These are phyloP conservation scores for Ceraceosorus bombacis DNA, from an alignment of 1,284 basidiomycete genomes.

Conservation along the genomic window DNA sequence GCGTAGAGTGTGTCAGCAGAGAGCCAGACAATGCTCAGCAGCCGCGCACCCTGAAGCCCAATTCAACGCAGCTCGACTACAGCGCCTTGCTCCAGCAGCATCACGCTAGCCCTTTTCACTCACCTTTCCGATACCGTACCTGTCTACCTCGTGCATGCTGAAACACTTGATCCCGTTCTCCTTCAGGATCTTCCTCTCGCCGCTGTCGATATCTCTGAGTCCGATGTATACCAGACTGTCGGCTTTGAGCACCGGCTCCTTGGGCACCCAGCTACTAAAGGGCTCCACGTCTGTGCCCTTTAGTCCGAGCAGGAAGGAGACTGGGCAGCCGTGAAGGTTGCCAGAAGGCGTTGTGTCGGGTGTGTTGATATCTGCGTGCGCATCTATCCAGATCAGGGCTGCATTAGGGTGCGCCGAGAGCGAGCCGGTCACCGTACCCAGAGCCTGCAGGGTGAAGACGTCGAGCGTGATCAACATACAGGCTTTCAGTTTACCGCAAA, in stretches of 20 bases:
- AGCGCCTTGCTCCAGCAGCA: not conserved
- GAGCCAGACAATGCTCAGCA: not conserved
- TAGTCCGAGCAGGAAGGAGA: constrained; percentile 70
- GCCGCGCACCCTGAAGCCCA: not conserved
- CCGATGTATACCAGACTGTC: constrained; percentile 86
- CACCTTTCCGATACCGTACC: constrained; percentile 70
- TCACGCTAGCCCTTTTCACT: not conserved
- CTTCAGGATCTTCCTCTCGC: constrained; percentile 78
- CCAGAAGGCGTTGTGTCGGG: constrained; percentile 72
- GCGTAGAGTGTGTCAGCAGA: not conserved
- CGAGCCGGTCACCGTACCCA: constrained; percentile 48
- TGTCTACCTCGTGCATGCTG: constrained; percentile 98
- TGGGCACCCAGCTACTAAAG: constrained; percentile 44
- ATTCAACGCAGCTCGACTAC: not conserved
- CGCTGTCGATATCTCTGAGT: constrained; percentile 82
- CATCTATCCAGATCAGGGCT: constrained; percentile 74
- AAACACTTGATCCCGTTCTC: constrained; percentile 84
- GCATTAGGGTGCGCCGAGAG: constrained; percentile 56
- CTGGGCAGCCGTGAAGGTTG: constrained; percentile 96
- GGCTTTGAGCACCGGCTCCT: constrained; percentile 53
- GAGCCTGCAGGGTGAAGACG: constrained; percentile 46
- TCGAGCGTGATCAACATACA: not conserved
- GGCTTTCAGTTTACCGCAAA: not conserved
- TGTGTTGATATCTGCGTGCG: constrained; percentile 84
- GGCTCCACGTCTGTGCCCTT: constrained; percentile 43